Evolutionary conservation across 2,329 filamentous ascomycete species (phyloP).

Genomic region (Colletotrichum destructivum): DNA sequence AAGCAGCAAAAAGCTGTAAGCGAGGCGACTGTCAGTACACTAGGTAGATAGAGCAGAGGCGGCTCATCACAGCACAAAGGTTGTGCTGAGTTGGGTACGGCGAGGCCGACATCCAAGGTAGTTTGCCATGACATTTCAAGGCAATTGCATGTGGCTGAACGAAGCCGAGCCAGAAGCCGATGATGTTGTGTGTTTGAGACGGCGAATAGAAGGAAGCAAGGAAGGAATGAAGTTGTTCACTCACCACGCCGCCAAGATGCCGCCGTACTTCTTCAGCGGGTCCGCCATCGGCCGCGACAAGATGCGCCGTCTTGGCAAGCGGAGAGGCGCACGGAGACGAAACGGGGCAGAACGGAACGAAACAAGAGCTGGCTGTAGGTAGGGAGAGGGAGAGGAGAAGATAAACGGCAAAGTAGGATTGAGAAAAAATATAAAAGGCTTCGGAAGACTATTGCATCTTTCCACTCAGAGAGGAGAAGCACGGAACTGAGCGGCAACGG

Average conservation of each 20-base stretch:
- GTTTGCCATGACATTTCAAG: too few relatives aligned
- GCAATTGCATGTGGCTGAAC: background rate
- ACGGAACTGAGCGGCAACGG: background rate
- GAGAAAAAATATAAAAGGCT: background rate
- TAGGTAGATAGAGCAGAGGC: background rate
- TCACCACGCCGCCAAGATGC: slow-evolving; percentile 41
- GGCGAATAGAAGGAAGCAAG: background rate
- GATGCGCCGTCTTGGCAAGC: slow-evolving; percentile 28
- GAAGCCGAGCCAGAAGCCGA: background rate
- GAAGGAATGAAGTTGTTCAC: slow-evolving; percentile 28
- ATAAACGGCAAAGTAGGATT: background rate
- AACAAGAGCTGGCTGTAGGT: background rate
- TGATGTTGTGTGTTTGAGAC: background rate
- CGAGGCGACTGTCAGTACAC: slow-evolving; percentile 3
- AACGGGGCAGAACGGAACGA: background rate
- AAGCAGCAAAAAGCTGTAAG: slow-evolving; percentile 23
- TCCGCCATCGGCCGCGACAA: slow-evolving; percentile 34
- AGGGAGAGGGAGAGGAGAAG: background rate
- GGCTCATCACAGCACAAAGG: background rate
- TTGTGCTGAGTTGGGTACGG: background rate
- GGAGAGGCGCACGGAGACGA: slow-evolving; percentile 6
- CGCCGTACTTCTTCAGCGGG: slow-evolving; percentile 40
- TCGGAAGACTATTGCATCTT: slow-evolving; percentile 12
- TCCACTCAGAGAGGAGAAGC: background rate
- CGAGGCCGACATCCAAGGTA: background rate